Evolutionary conservation across 2,329 filamentous ascomycete genomes (phyloP).

Genomic region (Talaromyces sp.): DNA sequence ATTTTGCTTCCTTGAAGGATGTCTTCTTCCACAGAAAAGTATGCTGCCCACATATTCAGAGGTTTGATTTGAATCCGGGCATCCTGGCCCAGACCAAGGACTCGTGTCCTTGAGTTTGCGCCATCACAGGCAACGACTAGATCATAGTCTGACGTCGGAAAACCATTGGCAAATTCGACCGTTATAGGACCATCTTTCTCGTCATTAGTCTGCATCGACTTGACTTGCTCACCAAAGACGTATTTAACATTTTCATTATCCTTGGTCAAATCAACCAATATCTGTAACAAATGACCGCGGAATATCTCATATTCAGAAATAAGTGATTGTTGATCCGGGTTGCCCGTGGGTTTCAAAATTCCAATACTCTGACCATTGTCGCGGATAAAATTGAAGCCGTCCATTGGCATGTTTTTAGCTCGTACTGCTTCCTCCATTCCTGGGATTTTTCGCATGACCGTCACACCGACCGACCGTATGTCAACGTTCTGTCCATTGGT

Average conservation of each 20-base stretch:
- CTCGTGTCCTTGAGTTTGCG: not conserved
- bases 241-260: not conserved
- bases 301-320: not conserved
- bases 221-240: not conserved
- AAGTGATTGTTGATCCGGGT: not conserved
- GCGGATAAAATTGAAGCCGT: not conserved
- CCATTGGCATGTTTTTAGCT: not conserved
- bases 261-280: not conserved
- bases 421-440: slow-evolving; percentile 41
- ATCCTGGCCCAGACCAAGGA: not conserved
- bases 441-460: slow-evolving; percentile 51
- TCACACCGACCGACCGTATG: slow-evolving; percentile 51
- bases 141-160: not conserved
- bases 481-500: slow-evolving; percentile 53
- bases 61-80: not conserved
- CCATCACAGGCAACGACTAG: not conserved
- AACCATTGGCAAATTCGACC: not conserved
- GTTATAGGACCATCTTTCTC: not conserved
- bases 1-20: not conserved
- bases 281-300: not conserved
- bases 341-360: not conserved
- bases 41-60: not conserved
- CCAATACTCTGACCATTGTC: not conserved
- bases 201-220: not conserved
- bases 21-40: not conserved